Evolutionary conservation across 192 early-diverging fungal genomes (phyloP).

Genomic region (Coemansia sp.): DNA sequence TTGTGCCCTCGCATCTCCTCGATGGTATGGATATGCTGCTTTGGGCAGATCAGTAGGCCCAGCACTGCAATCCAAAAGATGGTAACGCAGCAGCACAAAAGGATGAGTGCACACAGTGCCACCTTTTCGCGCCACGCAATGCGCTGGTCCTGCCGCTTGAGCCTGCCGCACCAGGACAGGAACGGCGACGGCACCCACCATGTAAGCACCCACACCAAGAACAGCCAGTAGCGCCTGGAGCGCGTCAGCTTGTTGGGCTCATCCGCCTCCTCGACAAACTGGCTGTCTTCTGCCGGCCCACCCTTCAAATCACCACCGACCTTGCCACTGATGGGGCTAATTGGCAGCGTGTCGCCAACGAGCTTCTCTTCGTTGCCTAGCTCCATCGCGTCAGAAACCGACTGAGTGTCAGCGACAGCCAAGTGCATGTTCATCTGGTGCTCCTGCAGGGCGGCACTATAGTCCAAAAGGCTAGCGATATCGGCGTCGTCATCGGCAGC

Average conservation of each 20-base stretch:
- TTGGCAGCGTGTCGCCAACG: slow-evolving; percentile 32
- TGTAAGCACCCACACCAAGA: slow-evolving; percentile 69
- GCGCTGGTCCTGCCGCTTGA: slow-evolving; percentile 75
- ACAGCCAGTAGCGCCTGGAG: slow-evolving; percentile 71
- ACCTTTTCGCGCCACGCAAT: slow-evolving; percentile 99
- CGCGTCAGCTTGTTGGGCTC: slow-evolving; percentile 43
- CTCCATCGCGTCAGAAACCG: slow-evolving; percentile 11
- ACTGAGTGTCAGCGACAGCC: slow-evolving; percentile 12
- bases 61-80: slow-evolving; percentile 83
- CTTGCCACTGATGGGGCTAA: slow-evolving; percentile 13
- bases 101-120: slow-evolving; percentile 83
- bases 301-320: slow-evolving; percentile 43
- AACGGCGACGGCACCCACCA: slow-evolving; percentile 77
- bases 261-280: slow-evolving; percentile 53
- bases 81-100: slow-evolving; percentile 70
- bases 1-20: slow-evolving; percentile 61
- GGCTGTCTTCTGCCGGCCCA: slow-evolving; percentile 15
- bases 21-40: slow-evolving; percentile 68
- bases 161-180: slow-evolving; percentile 71
- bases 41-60: slow-evolving; percentile 71
- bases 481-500: slow-evolving; percentile 40
- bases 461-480: slow-evolving; percentile 44
- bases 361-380: slow-evolving; percentile 45
- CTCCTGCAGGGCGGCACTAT: slow-evolving; percentile 42
- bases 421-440: slow-evolving; percentile 34